phyloP scores from a whole-genome alignment of 495 filamentous ascomycete species.

The Penicillium soppii region DNA sequence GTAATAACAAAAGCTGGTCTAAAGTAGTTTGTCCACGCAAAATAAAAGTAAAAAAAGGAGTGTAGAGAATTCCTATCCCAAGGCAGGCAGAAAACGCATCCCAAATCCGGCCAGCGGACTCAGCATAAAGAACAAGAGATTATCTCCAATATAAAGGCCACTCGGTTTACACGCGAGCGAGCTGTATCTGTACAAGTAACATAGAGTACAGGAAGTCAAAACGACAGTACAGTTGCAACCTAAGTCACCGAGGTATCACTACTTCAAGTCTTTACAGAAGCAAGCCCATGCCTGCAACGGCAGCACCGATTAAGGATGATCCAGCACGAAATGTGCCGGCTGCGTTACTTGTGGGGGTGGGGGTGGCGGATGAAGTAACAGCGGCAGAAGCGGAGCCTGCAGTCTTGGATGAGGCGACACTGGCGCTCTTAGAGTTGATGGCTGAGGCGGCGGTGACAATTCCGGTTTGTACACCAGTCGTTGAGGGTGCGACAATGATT shows the following conservation, averaged over 20 bases:
- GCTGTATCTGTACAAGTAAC: slow-evolving; percentile 1
- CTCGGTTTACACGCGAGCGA: not conserved
- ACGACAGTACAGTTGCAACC: slow-evolving; percentile 5
- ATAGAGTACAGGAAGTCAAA: not conserved
- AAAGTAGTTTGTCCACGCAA: not conserved
- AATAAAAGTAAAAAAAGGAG: slow-evolving; percentile 8
- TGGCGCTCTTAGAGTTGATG: slow-evolving; percentile 9
- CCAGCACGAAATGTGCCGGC: slow-evolving; percentile 16
- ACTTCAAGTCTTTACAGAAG: slow-evolving; percentile 14
- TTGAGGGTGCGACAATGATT: slow-evolving; percentile 32
- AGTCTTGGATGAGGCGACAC: slow-evolving; percentile 2
- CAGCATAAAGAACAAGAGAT: not conserved
- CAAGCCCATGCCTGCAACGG: slow-evolving; percentile 20
- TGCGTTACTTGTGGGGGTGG: slow-evolving; percentile 17
- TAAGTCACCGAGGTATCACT: not conserved
- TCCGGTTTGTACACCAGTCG: slow-evolving; percentile 7
- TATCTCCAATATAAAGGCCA: not conserved
- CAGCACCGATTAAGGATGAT: slow-evolving; percentile 14
- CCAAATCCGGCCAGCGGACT: slow-evolving; percentile 4
- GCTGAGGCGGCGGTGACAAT: slow-evolving; percentile 19
- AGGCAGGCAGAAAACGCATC: slow-evolving; percentile 7
- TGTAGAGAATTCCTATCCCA: slow-evolving; percentile 9
- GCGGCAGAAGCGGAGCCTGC: not conserved
- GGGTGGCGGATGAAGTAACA: slow-evolving; percentile 1
- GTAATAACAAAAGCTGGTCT: slow-evolving; percentile 4